Conservation (phyloP, 83 land plant species). For the Picea mariana region DNA sequence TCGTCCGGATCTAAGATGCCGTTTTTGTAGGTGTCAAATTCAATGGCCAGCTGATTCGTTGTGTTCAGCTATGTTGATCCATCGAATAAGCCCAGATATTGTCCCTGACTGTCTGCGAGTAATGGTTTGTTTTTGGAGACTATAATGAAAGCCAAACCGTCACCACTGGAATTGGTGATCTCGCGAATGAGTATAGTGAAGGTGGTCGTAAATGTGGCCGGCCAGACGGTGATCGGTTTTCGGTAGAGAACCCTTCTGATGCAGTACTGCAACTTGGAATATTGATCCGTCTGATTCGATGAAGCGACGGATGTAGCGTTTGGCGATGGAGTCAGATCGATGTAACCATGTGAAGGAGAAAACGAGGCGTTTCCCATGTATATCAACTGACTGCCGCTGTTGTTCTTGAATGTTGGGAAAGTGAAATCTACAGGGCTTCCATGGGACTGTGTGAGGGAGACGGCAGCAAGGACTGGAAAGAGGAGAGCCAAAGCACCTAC, state of each 20-base stretch:
- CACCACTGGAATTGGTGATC: no score
- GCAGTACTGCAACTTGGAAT: not conserved
- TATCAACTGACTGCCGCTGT: slow-evolving; percentile 8
- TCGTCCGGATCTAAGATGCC: slow-evolving; percentile 23
- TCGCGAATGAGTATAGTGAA: slow-evolving; percentile 19
- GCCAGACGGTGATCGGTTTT: slow-evolving; percentile 27
- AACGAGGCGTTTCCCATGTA: slow-evolving; percentile 19
- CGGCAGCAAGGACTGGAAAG: no score
- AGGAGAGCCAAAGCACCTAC: no score
- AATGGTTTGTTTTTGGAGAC: not conserved
- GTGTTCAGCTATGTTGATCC: slow-evolving; percentile 16
- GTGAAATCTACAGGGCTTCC: not conserved
- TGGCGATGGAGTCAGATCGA: slow-evolving; percentile 16
- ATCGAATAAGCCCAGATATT: slow-evolving; percentile 25
- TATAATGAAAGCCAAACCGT: no score
- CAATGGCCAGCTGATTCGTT: slow-evolving; percentile 28
- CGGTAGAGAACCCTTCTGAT: slow-evolving; percentile 26
- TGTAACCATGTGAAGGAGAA: slow-evolving; percentile 9
- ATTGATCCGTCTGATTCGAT: no score
- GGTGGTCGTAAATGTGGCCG: slow-evolving; percentile 31
- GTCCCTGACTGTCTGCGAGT: slow-evolving; percentile 22
- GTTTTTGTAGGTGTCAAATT: slow-evolving; percentile 32
- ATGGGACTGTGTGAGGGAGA: no score
- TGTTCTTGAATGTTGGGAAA: slow-evolving; percentile 15
- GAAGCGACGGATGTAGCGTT: no score